phyloP scores from a whole-genome alignment of 129 eudicot genomes.

The Flaveria bidentis region DNA sequence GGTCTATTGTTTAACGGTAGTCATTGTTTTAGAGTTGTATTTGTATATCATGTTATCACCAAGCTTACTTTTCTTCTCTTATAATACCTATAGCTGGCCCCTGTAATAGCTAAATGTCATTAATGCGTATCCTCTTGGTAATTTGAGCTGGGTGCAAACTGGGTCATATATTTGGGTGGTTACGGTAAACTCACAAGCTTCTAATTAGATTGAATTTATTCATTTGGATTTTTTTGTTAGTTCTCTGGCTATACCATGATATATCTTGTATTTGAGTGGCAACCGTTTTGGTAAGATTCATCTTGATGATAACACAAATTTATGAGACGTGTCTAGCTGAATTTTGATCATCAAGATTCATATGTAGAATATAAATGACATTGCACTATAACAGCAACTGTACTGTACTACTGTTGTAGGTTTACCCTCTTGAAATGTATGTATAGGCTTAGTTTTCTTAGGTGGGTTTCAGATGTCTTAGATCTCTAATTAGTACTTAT shows the following conservation, averaged over 20 bases:
- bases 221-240: neutral
- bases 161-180: neutral
- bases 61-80: neutral
- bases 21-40: neutral
- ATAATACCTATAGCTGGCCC: constrained; percentile 5
- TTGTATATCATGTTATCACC: neutral
- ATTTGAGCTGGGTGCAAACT: neutral
- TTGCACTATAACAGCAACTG: neutral
- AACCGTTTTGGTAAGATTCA: neutral
- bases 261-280: neutral
- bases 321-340: neutral
- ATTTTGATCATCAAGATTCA: neutral
- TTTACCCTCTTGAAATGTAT: neutral
- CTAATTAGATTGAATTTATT: neutral
- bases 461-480: neutral
- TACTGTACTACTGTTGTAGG: neutral
- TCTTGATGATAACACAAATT: neutral
- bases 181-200: constrained; percentile 7
- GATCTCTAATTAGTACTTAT: neutral
- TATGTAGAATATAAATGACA: neutral
- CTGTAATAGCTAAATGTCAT: neutral
- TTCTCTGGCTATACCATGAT: constrained; percentile 13
- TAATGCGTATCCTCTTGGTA: neutral
- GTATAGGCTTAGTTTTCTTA: constrained; percentile 9
- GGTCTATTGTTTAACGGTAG: neutral